These are phyloP conservation scores for Gossypium ekmanianum DNA, from an alignment of 345 rosid species.

Conservation along the genomic window DNA sequence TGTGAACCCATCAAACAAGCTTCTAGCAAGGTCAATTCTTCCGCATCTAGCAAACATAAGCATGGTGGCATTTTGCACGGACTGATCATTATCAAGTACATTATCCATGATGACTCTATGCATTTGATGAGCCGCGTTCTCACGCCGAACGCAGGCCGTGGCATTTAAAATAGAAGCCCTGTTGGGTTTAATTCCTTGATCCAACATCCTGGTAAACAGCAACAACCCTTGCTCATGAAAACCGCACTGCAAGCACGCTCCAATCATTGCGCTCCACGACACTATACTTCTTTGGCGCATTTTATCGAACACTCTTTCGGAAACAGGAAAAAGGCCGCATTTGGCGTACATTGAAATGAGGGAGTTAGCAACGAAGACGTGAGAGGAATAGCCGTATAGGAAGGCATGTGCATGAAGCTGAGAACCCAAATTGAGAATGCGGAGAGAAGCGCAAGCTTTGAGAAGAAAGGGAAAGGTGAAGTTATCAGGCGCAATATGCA, in stretches of 20 bases:
- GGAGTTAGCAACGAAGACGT: slow-evolving; percentile 35
- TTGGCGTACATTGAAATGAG: slow-evolving; percentile 42
- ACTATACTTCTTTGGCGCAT: slow-evolving; percentile 56
- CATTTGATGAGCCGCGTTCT: slow-evolving; percentile 47
- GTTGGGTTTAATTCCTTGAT: slow-evolving; percentile 45
- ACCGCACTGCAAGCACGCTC: slow-evolving; percentile 51
- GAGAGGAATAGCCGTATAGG: slow-evolving; percentile 25
- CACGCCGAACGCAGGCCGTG: slow-evolving; percentile 44
- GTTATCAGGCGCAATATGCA: slow-evolving; percentile 28
- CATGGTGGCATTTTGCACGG: slow-evolving; percentile 55
- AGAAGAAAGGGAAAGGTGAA: slow-evolving; percentile 40
- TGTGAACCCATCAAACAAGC: slow-evolving; percentile 51
- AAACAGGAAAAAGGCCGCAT: slow-evolving; percentile 18
- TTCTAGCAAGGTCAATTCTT: slow-evolving; percentile 42
- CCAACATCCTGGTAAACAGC: slow-evolving; percentile 56
- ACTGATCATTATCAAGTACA: slow-evolving; percentile 46
- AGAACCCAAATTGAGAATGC: slow-evolving; percentile 20
- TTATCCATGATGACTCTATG: slow-evolving; percentile 35
- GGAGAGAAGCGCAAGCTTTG: slow-evolving; percentile 36
- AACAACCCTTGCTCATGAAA: slow-evolving; percentile 47
- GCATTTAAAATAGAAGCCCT: slow-evolving; percentile 51
- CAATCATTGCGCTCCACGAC: slow-evolving; percentile 60
- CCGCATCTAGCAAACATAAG: slow-evolving; percentile 83
- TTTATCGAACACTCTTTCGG: slow-evolving; percentile 30
- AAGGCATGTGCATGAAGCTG: slow-evolving; percentile 30